phyloP scores from a whole-genome alignment of 495 filamentous ascomycete genomes.

The Penicillium simplicissimum region DNA sequence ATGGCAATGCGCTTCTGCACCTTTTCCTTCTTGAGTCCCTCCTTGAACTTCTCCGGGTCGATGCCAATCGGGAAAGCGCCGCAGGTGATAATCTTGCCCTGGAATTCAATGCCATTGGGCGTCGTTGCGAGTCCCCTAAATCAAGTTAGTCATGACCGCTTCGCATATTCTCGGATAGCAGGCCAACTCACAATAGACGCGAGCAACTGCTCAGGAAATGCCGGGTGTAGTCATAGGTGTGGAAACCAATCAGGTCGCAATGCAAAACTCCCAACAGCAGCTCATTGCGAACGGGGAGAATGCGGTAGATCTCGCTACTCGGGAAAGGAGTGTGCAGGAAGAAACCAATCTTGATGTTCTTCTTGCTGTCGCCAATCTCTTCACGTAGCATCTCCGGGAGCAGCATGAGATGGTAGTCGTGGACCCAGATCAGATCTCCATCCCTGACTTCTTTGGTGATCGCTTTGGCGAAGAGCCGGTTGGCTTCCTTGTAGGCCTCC shows the following conservation, averaged over 20 bases:
- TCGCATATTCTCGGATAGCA: neutral
- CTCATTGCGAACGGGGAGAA: slow-evolving; percentile 87
- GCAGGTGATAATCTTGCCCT: slow-evolving; percentile 79
- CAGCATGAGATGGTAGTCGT: slow-evolving; percentile 98
- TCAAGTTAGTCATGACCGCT: slow-evolving; percentile 11
- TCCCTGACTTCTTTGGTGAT: slow-evolving; percentile 81
- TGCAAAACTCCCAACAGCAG: slow-evolving; percentile 82
- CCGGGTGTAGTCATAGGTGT: slow-evolving; percentile 93
- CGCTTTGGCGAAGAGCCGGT: slow-evolving; percentile 80
- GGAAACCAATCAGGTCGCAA: slow-evolving; percentile 93
- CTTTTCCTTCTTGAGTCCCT: slow-evolving; percentile 78
- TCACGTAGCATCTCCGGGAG: slow-evolving; percentile 91
- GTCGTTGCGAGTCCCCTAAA: slow-evolving; percentile 72
- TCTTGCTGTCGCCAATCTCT: slow-evolving; percentile 69
- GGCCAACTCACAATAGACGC: slow-evolving; percentile 69
- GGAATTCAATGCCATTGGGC: slow-evolving; percentile 85
- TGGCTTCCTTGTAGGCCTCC: slow-evolving; percentile 90
- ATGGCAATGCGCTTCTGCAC: slow-evolving; percentile 85
- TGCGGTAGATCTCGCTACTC: slow-evolving; percentile 95
- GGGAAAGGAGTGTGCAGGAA: slow-evolving; percentile 98
- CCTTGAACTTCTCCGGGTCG: slow-evolving; percentile 91
- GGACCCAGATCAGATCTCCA: slow-evolving; percentile 93
- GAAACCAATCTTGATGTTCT: slow-evolving; percentile 94
- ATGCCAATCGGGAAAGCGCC: slow-evolving; percentile 97
- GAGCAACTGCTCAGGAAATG: slow-evolving; percentile 95